A percentile compares a stretch with the other conserved stretches of the same genome.
These are phyloP conservation scores for Candida loeiensis DNA, from an alignment of 805 yeast species.

Conservation along the genomic window DNA sequence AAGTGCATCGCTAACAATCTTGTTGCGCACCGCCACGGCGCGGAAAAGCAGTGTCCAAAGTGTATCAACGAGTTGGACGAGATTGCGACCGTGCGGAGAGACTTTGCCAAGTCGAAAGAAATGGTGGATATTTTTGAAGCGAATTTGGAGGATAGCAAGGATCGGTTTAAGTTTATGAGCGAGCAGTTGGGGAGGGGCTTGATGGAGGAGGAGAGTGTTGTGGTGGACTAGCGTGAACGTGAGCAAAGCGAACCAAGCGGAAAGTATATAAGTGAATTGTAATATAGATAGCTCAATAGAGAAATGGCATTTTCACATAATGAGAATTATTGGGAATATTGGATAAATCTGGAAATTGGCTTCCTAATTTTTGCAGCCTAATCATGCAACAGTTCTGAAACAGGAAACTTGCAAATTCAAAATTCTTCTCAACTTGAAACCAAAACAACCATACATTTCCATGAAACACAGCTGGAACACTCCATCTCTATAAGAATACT, in stretches of 20 bases:
- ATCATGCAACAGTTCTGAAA: too few relatives aligned
- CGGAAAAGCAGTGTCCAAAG: slow-evolving; percentile 56
- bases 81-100: slow-evolving; percentile 48
- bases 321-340: neutral
- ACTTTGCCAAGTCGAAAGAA: slow-evolving; percentile 60
- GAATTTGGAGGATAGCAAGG: slow-evolving; percentile 50
- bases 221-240: neutral
- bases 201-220: slow-evolving; percentile 45
- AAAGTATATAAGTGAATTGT: neutral
- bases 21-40: slow-evolving; percentile 10
- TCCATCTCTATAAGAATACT: too few relatives aligned
- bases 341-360: too few relatives aligned
- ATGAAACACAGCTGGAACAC: too few relatives aligned
- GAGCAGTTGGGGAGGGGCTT: slow-evolving; percentile 90
- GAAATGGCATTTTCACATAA: too few relatives aligned
- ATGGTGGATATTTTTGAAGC: slow-evolving; percentile 60
- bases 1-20: slow-evolving; percentile 61
- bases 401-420: neutral
- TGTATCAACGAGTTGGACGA: slow-evolving; percentile 74
- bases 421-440: neutral
- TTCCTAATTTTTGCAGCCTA: too few relatives aligned
- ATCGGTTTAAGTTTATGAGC: slow-evolving; percentile 69
- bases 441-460: neutral
- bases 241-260: neutral
- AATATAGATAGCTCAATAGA: too few relatives aligned